A percentile compares a stretch with the other conserved stretches of the same genome.
These are phyloP conservation scores for Pistacia vera DNA, from an alignment of 345 rosid species.

Conservation along the genomic window DNA sequence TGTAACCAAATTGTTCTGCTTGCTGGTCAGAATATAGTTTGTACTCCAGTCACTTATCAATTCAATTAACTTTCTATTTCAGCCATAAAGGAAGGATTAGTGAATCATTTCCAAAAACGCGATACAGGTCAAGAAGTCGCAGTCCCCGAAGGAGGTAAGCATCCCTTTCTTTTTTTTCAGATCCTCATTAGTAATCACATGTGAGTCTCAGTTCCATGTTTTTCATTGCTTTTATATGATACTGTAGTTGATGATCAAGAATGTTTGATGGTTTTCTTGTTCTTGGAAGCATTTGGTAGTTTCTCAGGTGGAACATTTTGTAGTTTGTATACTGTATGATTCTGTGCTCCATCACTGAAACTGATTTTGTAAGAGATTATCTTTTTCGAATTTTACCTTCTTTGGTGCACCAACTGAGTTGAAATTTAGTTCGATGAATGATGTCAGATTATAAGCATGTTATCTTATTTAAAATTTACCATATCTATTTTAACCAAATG, in stretches of 20 bases:
- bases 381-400: neutral
- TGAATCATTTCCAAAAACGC: slow-evolving; percentile 48
- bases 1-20: too few species aligned
- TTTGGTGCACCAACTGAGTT: too few species aligned
- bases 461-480: neutral
- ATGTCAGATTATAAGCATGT: too few species aligned
- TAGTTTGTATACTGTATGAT: neutral
- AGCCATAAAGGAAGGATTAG: slow-evolving; percentile 56
- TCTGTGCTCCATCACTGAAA: neutral
- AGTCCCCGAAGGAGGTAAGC: slow-evolving; percentile 53
- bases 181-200: too few species aligned
- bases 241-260: neutral
- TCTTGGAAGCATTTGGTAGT: neutral
- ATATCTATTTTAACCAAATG: too few species aligned
- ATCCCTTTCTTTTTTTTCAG: neutral
- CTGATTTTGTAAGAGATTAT: too few species aligned
- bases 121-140: slow-evolving; percentile 45
- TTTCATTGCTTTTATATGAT: neutral
- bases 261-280: neutral
- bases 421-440: neutral
- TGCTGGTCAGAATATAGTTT: too few species aligned
- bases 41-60: neutral
- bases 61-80: neutral
- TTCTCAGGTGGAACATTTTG: neutral
- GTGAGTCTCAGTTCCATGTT: neutral